Percentiles rank a stretch among this genome's conserved stretches.
phyloP scores from a whole-genome alignment of 192 early-diverging fungal species.

The Gaertneriomyces semiglobifer region DNA sequence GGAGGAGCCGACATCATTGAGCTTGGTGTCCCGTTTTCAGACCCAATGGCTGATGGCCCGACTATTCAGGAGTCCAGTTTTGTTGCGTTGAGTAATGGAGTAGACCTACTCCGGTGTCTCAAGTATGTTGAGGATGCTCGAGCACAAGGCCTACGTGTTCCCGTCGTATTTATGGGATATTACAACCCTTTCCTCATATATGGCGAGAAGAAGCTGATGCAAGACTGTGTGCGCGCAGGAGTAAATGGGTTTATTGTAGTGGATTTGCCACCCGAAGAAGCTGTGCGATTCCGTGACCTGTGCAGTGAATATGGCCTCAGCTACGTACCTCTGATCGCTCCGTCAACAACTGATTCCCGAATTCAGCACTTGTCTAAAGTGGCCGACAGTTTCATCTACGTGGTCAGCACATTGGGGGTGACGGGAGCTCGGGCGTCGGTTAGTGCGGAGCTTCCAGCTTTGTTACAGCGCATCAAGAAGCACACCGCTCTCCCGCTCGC shows the following conservation, averaged over 20 bases:
- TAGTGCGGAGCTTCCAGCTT: constrained; percentile 61
- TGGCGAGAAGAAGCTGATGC: constrained; percentile 83
- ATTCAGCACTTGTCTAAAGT: constrained; percentile 73
- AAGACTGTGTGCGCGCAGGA: constrained; percentile 78
- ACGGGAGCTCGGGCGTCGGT: constrained; percentile 78
- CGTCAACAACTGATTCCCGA: constrained; percentile 83
- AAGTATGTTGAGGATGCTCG: constrained; percentile 78
- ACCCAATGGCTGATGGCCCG: constrained; percentile 95
- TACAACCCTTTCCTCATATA: constrained; percentile 96
- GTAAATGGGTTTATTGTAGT: constrained; percentile 97
- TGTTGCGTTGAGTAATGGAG: constrained; percentile 73
- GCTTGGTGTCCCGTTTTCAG: constrained; percentile 96
- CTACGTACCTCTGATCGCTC: constrained; percentile 90
- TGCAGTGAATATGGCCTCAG: constrained; percentile 69
- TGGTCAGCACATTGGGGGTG: constrained; percentile 90
- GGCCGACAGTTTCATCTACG: constrained; percentile 93
- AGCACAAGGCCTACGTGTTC: constrained; percentile 74
- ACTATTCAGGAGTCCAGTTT: constrained; percentile 90
- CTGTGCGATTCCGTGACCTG: constrained; percentile 74
- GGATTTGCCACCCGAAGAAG: constrained; percentile 96
- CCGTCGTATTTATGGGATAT: constrained; percentile 98
- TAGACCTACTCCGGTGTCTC: constrained; percentile 79
- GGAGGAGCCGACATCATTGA: constrained; percentile 96
- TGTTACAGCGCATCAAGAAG: constrained; percentile 75
- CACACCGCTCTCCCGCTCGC: constrained; percentile 82